Base-by-base conservation (phyloP, 257 asterid genomes). In the Scutellaria baicalensis region DNA sequence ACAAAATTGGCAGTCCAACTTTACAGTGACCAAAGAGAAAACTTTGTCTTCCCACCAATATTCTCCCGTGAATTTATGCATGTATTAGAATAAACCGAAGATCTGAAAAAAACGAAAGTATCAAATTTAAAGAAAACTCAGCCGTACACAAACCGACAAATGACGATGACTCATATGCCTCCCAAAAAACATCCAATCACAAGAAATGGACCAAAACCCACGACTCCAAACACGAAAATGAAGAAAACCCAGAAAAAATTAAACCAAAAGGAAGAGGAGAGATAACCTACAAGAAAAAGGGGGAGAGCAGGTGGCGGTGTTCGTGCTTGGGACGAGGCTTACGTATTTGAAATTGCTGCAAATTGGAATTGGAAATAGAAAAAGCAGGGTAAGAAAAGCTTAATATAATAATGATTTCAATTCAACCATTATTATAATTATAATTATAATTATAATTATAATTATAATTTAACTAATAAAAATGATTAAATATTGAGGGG, bases 281-380 rank as follows among this genome's bases (percentile, higher is more conserved):
- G 73, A 55, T 43, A 42, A 54, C 71, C 23, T 58, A 63, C 77
- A 50, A 55, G 64, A 20, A 66, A 68, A 59, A 35, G 36, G 72
- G 66, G 8, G 69, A 70, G 75, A 63, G 79, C 72, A 72, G 79
- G 71, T 68, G 81, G 75, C 76, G 75, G 54, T 45, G 75, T 50
- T 71, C 75, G 59, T 51, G 56, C 55, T 51, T 47, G 74, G 48
- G 27, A 36, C 23, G 38, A 55, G 16, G 75, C 78, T 27, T 51
- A 45, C 62, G 70, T 70, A 62, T 68, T 71, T 71, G 66, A 80
- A 81, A 31, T 65, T 42, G 76, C 65, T 71, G 81, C 63, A 42
- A 74, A 64, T 44, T 23, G 9, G 45, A 74, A 64, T 44, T 23
- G 9, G 45, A 8, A 27, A 27, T 27, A 27, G 63, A 13, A 59